Base-by-base conservation (phyloP, 352 stramenopile genomes). In the Phytophthora macrochlamydospora region DNA sequence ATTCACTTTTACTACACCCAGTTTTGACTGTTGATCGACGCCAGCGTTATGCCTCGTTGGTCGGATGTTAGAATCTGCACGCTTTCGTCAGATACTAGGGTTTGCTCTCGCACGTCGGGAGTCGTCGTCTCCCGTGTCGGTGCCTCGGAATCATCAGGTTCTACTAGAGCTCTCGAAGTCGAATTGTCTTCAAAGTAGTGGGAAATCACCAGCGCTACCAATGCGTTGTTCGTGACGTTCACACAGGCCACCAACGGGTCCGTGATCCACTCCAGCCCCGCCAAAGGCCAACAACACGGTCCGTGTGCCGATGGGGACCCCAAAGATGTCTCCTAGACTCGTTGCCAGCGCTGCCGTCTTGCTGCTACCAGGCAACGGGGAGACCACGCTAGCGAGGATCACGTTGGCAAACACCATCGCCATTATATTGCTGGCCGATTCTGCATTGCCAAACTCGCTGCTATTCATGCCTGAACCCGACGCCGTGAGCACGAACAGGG, bases 201-300 rank as follows among this genome's bases (percentile, higher is more conserved):
- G 1, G 83, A 77, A 38, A 92, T 56, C 37, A 92, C 68, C 30
- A 84, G 58, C 35, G 75, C 63, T 31, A 92, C 61, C 42, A 92
- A 55, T 28, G 75, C 71, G 55, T 79, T 73, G 55, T 77, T 82
- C 31, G 79, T 81, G 56, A 85, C 71, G 62, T 88, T 90, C 46
- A 87, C 62, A 28, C 62, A 75, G 0, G 77, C 71, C 45, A 88
- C 67, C n/a, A 89, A 69, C 9, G 81, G 83, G 11, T 85, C 75
- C 40, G 75, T 80, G 33, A 92, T 57, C 75, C 77, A 89, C 51
- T 89, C 79, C 60, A 92, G 71, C 2, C 69, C 70, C 8, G 63
- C 63, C 24, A 89, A 80, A 85, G 8, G 63, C 56, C 13, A 89
- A 14, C 59, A 91, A 73, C 11, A 61, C 56, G 40, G 60, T 56